Evolutionary conservation across 768 basidiomycete genomes (phyloP).

Genomic region (Ramaria sp.): DNA sequence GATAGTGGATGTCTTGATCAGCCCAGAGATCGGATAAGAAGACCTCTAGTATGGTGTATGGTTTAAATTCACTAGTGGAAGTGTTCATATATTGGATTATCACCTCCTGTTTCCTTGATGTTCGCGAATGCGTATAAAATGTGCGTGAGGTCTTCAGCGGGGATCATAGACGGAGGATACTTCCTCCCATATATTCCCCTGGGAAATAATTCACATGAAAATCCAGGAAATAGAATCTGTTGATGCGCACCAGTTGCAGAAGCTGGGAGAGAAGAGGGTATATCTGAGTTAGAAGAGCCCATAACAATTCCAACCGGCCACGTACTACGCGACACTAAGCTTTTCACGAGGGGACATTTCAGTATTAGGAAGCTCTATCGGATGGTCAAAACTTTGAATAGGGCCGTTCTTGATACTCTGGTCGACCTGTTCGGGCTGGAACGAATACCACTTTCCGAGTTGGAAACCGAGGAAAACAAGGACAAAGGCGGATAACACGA

Average conservation of each 20-base stretch:
- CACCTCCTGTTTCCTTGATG: conserved; percentile 59
- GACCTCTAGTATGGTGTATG: conserved; percentile 49
- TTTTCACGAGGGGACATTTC: background rate
- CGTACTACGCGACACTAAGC: background rate
- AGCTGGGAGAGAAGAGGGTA: background rate
- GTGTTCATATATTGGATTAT: background rate
- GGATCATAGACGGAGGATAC: conserved; percentile 79
- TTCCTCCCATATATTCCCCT: conserved; percentile 96
- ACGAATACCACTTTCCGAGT: background rate
- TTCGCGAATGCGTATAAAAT: conserved; percentile 93
- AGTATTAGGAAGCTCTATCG: background rate
- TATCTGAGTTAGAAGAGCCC: background rate
- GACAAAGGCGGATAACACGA: background rate
- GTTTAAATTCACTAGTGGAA: background rate
- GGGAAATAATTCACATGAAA: background rate
- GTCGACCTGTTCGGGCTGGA: background rate
- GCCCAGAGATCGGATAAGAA: conserved; percentile 86
- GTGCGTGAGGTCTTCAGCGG: conserved; percentile 78
- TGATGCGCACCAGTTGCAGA: background rate
- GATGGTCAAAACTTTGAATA: background rate
- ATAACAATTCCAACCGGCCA: background rate
- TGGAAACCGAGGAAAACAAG: background rate
- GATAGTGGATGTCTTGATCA: conserved; percentile 95
- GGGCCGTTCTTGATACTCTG: background rate
- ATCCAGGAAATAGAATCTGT: background rate